Base-by-base conservation (phyloP, 345 rosid species). In the Diplotaxis tenuifolia region DNA sequence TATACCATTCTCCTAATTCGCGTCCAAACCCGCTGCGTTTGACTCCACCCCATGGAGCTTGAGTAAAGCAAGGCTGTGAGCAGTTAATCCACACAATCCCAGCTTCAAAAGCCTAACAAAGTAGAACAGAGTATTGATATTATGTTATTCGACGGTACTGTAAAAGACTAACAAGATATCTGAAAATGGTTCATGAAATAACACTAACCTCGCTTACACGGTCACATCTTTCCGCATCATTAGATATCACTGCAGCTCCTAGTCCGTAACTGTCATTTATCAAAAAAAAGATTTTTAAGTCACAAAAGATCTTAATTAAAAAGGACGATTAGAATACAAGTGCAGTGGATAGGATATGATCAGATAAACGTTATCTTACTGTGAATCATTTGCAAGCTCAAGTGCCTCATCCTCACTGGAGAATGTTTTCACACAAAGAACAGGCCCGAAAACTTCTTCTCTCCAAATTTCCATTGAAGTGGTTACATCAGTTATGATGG, bases 381-480 rank as follows among this genome's bases (percentile, higher is more conserved):
- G 92, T 61, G 87, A 82, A 74, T 92, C 96, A 74, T 95, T 95
- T 73, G 99, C 99, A 82, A 92, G 82, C 52, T 92, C 97, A 63
- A 92, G 79, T 62, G 99, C 99, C 87, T 92, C 99, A 31, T 95
- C 99, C 85, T 92, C 99, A 2, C 84, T 82, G 32, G 80, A 56
- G 76, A 95, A 95, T 72, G 97, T 87, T 84, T 88, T 92, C 25
- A 90, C 88, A 50, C 96, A 92, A 7, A 95, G 82, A 73, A 95
- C 96, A 59, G 99, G 97, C 40, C 99, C 99, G 62, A 95, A 95
- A 65, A 95, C 96, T 85, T 95, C 97, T 76, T 94, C 99, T 75
- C 96, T 95, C 99, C 99, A 95, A 34, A 95, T 92, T 86, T 95
- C 80, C 99, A 90, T 95, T 72, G 93, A 87, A 47, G 89, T 87